These are phyloP conservation scores for Apiospora sp. DNA, from an alignment of 2,329 filamentous ascomycete genomes.

Conservation along the genomic window DNA sequence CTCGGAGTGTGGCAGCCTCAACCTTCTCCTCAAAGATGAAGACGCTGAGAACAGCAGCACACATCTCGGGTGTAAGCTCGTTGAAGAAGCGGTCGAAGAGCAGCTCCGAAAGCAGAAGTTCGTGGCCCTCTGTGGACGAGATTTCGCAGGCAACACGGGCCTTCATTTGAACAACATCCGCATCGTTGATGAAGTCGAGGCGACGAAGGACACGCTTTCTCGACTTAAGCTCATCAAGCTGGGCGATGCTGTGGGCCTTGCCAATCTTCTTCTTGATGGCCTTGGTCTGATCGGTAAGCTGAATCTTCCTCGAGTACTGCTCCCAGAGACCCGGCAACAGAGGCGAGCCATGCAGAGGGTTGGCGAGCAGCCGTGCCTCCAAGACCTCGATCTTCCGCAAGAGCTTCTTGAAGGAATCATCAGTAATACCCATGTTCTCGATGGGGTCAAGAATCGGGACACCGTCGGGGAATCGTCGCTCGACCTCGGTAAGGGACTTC, in stretches of 20 bases:
- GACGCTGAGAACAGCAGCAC: constrained; percentile 85
- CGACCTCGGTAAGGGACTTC: constrained; percentile 78
- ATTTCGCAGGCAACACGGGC: constrained; percentile 98
- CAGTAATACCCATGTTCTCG: constrained; percentile 93
- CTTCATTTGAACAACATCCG: constrained; percentile 95
- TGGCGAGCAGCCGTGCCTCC: constrained; percentile 86
- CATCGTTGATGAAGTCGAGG: constrained; percentile 93
- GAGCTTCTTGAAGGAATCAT: constrained; percentile 92
- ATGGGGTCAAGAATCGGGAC: constrained; percentile 89
- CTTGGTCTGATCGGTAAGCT: constrained; percentile 81
- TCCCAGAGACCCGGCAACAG: constrained; percentile 85
- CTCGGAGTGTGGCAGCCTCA: constrained; percentile 77
- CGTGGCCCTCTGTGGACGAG: constrained; percentile 88
- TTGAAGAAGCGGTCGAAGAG: constrained; percentile 99
- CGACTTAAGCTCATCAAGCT: constrained; percentile 95
- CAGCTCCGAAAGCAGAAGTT: constrained; percentile 89
- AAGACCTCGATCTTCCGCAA: constrained; percentile 96
- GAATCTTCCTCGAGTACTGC: constrained; percentile 84
- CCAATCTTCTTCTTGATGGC: constrained; percentile 86
- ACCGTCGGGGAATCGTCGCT: constrained; percentile 90
- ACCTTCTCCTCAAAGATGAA: constrained; percentile 99
- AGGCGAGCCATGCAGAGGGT: constrained; percentile 90
- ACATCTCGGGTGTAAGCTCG: constrained; percentile 86
- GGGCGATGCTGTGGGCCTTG: constrained; percentile 85
- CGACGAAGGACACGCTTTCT: constrained; percentile 94